Base-by-base conservation (phyloP, 768 basidiomycete species). In the Auriculariales sp. region DNA sequence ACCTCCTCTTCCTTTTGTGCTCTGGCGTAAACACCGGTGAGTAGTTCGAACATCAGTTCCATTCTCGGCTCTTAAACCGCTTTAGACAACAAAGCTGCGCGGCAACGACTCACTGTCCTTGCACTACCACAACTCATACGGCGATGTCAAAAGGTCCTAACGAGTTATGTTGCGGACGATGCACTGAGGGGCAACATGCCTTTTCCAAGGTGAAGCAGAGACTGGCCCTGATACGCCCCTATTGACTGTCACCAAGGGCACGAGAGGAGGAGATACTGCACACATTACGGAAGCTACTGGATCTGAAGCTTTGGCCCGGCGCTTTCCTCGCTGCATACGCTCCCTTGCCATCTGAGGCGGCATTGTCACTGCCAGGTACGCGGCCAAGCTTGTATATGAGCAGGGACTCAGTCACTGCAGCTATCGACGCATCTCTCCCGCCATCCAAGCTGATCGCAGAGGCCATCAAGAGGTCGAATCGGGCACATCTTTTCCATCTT, bases 201-300 rank as follows among this genome's bases (percentile, higher is more conserved):
- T 1, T 93, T 95, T 64, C 79, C 88, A 35, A 76, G 90, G 88
- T 87, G 47, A 54, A 64, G 57, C 5, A 0, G 28, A 17, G 3
- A 33, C 48, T n/a, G 7, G 47, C 7, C 7, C 25, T 51, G 4
- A 51, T 42, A 46, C 39, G 30, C 28, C 15, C 31, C 35, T 28
- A 47, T 3, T 33, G 17, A 19, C 29, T 33, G 10, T 29, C 32
- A 11, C 15, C 10, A 46, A 92, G 92, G 49, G 76, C 79, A 1
- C 74, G 89, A 24, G 91, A 97, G 62, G 90, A 94, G 56, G 94
- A 97, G 57, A 60, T 98, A 12, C 61, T 93, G 1, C 94, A 92
- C 59, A 74, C 91, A 25, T 65, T 97, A 11, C 76, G 76, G 34
- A 86, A 88, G 53, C 66, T 97, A n/a, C 68, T 78, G 11, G 72